Conservation (phyloP, 176 grass and related monocot genomes). For the Neostapfia colusana region DNA sequence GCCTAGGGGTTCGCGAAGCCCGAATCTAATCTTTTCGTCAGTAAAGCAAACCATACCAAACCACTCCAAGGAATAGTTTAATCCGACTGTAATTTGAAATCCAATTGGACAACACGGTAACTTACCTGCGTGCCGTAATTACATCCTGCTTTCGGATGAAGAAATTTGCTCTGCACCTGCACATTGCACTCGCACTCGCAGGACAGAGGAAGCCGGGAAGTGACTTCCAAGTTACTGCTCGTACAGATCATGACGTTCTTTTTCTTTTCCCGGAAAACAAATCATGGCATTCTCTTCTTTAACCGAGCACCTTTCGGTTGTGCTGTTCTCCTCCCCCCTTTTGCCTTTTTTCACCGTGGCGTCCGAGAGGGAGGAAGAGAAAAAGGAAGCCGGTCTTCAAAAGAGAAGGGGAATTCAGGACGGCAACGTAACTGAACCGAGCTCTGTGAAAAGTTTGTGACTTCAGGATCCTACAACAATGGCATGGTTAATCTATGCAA, state of each 20-base stretch:
- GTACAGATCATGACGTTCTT: slow-evolving; percentile 20
- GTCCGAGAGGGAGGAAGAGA: neutral
- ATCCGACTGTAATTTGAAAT: slow-evolving; percentile 1
- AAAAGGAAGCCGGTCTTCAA: neutral
- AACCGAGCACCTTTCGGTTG: slow-evolving; percentile 28
- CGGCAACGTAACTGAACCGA: neutral
- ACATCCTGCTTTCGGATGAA: neutral
- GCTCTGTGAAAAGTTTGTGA: slow-evolving; percentile 7
- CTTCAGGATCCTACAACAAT: neutral
- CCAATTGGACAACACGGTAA: slow-evolving; percentile 6
- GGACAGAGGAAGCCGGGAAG: neutral
- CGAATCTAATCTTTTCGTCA: slow-evolving; percentile 40
- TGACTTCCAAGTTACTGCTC: slow-evolving; percentile 38
- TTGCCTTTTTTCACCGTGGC: neutral
- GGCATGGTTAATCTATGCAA: slow-evolving; percentile 8
- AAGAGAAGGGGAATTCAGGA: slow-evolving; percentile 14
- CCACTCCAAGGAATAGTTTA: neutral
- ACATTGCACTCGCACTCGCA: neutral
- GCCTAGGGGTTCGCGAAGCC: neutral
- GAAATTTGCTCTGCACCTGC: neutral
- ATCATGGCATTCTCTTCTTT: slow-evolving; percentile 25
- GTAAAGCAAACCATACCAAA: slow-evolving; percentile 23
- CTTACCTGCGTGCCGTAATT: neutral
- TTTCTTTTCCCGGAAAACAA: neutral
- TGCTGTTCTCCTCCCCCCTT: neutral